Base-by-base conservation (phyloP, 1,284 basidiomycete genomes). In the Cutaneotrichosporon sp. region DNA sequence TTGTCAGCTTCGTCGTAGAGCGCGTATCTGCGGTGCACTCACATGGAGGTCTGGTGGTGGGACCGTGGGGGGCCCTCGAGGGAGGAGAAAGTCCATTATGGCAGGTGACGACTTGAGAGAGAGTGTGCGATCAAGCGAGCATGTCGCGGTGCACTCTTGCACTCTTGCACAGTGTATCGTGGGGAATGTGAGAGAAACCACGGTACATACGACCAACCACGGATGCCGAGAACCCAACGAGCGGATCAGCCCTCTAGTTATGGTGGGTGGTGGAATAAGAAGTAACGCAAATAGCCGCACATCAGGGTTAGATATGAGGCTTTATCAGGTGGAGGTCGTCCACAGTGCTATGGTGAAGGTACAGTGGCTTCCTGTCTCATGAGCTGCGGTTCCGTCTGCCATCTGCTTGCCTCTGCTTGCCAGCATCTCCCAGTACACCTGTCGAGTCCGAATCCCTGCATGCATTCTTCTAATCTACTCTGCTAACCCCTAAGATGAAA, bases 401-500 rank as follows among this genome's bases (percentile, higher is more conserved):
- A n/a, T n/a, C n/a, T n/a, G n/a, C n/a, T n/a, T n/a, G n/a, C n/a
- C n/a, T n/a, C n/a, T n/a, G n/a, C n/a, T n/a, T n/a, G n/a, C n/a
- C n/a, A n/a, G n/a, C n/a, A n/a, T n/a, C n/a, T n/a, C 29, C 29
- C 4, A 4, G 5, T 29, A 4, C 29, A 29, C 29, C 29, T 29
- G 29, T 29, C 29, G 9, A 29, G 5, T 45, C 43, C 14, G 22
- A 45, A 45, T 20, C 43, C 29, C 29, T 29, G 20, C 42, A 22
- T n/a, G 20, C 43, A 22, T 45, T 10, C 20, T 10, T 45, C 13
- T 25, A 24, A 25, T 14, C 24, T 25, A 13, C 22, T 25, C 16
- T 29, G 8, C 38, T 42, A 42, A 18, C 4, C 6, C 53, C 46
- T 57, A 57, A 33, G 29, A 34, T 9, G 45, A 68, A 52, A 73